Base-by-base conservation (phyloP, 1,139 yeast genomes). In the Taphrina sp. region DNA sequence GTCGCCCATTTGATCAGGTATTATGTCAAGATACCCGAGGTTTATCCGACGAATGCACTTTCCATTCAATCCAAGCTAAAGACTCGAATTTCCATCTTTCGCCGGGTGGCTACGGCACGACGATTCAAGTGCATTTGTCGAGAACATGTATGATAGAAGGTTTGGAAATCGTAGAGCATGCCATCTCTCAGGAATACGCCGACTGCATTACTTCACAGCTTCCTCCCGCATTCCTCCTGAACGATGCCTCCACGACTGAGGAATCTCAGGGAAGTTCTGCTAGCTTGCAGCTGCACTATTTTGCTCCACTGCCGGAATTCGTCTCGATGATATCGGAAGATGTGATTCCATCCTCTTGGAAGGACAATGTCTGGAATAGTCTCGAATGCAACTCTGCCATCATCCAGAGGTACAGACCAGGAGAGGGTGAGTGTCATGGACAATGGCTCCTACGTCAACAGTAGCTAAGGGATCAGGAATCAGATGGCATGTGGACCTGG, bases 401-500 rank as follows among this genome's bases (percentile, higher is more conserved):
- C 28, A 16, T 52, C 14, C 57, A 52, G 22, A 29, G 34, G n/a
- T 52, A 52, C 29, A 19, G 19, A 5, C 38, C 52, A 1, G 57
- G 52, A 12, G 44, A 52, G 38, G 57, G 54, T 43, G 12, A 4
- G 5, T 20, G 8, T 12, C 33, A 8, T 19, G 2, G 10, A 5
- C 36, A 5, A 17, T 5, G 8, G 14, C 14, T 12, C 22, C 4
- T 29, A 12, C 5, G 22, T 4, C 46, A 8, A 17, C 5, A 17
- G 5, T 7, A n/a, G 24, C 29, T 17, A 42, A 10, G 5, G 8
- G 14, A n/a, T 10, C 14, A 43, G 47, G 54, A 17, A 52, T 52
- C 33, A 23, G 36, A 22, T 45, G 52, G 52, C 57, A 52, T 37
- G 39, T 44, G 12, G 57, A 52, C 17, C 35, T 52, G 33, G 37